Percentiles rank a stretch among this genome's conserved stretches.
Conservation (phyloP, 306 rosid species). For the Leucaena leucocephala region DNA sequence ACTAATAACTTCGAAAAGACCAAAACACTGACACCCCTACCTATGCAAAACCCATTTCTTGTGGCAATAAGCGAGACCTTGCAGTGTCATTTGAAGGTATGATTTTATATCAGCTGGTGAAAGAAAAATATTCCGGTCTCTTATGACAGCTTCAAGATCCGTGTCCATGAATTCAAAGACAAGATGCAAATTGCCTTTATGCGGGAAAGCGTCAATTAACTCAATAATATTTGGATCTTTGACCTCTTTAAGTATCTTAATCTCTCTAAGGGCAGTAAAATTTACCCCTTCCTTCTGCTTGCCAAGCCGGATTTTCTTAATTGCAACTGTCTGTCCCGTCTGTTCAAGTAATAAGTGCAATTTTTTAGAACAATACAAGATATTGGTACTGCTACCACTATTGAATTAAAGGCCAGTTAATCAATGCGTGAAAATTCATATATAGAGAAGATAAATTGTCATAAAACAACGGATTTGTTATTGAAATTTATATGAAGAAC, state of each 20-base stretch:
- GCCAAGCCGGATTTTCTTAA: constrained; percentile 93
- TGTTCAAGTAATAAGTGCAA: constrained; percentile 49
- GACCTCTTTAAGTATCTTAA: constrained; percentile 84
- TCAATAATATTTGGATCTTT: constrained; percentile 84
- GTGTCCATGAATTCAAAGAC: constrained; percentile 98
- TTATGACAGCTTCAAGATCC: constrained; percentile 94
- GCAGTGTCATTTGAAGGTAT: constrained; percentile 85
- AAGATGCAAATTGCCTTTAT: constrained; percentile 93
- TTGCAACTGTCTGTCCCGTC: constrained; percentile 93
- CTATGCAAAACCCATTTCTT: constrained; percentile 97
- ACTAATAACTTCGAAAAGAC: constrained; percentile 2
- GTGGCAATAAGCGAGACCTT: constrained; percentile 91
- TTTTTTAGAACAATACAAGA: background rate
- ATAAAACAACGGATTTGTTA: background rate
- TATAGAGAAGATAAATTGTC: constrained; percentile 16
- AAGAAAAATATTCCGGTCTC: constrained; percentile 83
- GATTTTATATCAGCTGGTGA: constrained; percentile 92
- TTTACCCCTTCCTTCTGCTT: constrained; percentile 95
- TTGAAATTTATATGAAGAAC: constrained; percentile 25
- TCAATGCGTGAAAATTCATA: too few relatives aligned
- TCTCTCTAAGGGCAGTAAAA: constrained; percentile 87
- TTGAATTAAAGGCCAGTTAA: too few relatives aligned
- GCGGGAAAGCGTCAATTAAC: constrained; percentile 86
- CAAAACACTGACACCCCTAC: constrained; percentile 41
- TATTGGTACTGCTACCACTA: too few relatives aligned